phyloP scores from a whole-genome alignment of 495 filamentous ascomycete species.

The Delitschia confertaspora region DNA sequence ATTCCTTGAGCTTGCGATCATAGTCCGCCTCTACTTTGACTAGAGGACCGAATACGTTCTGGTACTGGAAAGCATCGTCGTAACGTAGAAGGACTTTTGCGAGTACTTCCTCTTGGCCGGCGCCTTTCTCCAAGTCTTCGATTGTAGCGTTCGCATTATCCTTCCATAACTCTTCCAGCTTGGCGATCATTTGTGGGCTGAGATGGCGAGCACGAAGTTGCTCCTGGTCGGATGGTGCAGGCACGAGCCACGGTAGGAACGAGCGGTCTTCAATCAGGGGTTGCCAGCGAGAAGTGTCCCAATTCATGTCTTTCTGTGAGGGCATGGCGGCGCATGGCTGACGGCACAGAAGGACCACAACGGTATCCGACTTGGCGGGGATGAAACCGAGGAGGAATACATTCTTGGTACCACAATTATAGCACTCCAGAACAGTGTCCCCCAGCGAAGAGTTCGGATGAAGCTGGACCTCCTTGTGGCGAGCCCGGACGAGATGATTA shows the following conservation, averaged over 20 bases:
- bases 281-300: slow-evolving; percentile 97
- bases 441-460: slow-evolving; percentile 92
- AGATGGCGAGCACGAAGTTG: slow-evolving; percentile 91
- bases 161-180: slow-evolving; percentile 98
- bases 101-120: slow-evolving; percentile 89
- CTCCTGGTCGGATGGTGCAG: slow-evolving; percentile 82
- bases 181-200: slow-evolving; percentile 90
- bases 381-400: slow-evolving; percentile 99
- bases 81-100: slow-evolving; percentile 89
- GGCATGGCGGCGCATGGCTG: slow-evolving; percentile 92
- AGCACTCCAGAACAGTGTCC: slow-evolving; percentile 95
- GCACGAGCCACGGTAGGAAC: slow-evolving; percentile 90
- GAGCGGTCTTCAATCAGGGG: slow-evolving; percentile 95
- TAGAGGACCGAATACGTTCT: slow-evolving; percentile 95
- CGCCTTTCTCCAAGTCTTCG: slow-evolving; percentile 86
- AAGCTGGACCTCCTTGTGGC: slow-evolving; percentile 97
- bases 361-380: slow-evolving; percentile 96
- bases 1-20: slow-evolving; percentile 96
- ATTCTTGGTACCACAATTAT: slow-evolving; percentile 99
- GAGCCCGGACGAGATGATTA: slow-evolving; percentile 93
- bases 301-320: slow-evolving; percentile 99
- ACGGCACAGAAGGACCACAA: slow-evolving; percentile 92
- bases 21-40: slow-evolving; percentile 99
- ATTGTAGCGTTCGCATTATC: slow-evolving; percentile 85
- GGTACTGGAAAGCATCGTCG: slow-evolving; percentile 96